Percentiles rank a stretch among this genome's conserved stretches.
These are phyloP conservation scores for Nothopassalora personata DNA, from an alignment of 2,329 filamentous ascomycete genomes.

Conservation along the genomic window DNA sequence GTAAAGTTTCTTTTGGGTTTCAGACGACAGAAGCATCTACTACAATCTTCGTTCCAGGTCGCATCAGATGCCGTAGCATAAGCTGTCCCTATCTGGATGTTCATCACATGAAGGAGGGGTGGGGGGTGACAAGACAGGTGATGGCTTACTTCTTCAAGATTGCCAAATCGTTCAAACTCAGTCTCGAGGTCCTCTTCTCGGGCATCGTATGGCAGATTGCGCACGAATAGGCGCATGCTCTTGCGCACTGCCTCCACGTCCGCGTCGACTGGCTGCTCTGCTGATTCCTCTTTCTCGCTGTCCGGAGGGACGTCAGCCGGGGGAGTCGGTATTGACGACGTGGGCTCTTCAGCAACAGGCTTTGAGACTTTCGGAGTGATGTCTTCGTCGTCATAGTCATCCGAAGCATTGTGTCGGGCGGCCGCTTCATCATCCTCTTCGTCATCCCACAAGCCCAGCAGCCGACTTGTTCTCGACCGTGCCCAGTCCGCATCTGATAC, in stretches of 20 bases:
- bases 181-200: constrained; percentile 70
- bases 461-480: constrained; percentile 76
- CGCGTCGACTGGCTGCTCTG: constrained; percentile 30
- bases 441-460: constrained; percentile 78
- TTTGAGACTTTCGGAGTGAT: constrained; percentile 17
- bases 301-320: constrained; percentile 31
- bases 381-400: constrained; percentile 18
- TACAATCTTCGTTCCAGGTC: constrained; percentile 80
- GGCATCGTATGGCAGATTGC: constrained; percentile 79
- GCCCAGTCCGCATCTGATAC: constrained; percentile 86
- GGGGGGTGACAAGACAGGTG: constrained; percentile 19
- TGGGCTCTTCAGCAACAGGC: constrained; percentile 7
- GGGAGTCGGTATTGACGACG: constrained; percentile 22
- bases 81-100: constrained; percentile 99
- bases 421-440: constrained; percentile 45
- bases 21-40: constrained; percentile 93
- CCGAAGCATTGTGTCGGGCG: not conserved
- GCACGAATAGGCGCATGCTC: constrained; percentile 76
- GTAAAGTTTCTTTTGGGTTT: not conserved
- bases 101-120: constrained; percentile 64
- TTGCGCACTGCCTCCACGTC: constrained; percentile 60
- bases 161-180: constrained; percentile 67
- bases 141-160: constrained; percentile 76
- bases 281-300: constrained; percentile 34
- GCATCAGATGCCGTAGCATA: constrained; percentile 90